Conservation (phyloP, 2,329 filamentous ascomycete genomes). For the Clathrospora elynae region DNA sequence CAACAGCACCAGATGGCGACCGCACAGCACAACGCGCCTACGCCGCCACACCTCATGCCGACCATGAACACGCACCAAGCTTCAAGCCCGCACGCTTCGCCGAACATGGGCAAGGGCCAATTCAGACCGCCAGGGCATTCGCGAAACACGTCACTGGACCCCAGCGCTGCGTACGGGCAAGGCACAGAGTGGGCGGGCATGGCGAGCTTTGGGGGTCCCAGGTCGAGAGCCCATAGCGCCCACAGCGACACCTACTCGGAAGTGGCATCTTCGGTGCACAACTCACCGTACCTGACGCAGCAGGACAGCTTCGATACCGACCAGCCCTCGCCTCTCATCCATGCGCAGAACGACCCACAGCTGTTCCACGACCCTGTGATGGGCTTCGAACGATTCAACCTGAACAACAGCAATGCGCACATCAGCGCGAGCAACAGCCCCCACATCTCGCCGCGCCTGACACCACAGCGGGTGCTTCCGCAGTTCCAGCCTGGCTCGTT, state of each 20-base stretch:
- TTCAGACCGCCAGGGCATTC: conserved; percentile 63
- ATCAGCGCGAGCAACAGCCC: conserved; percentile 72
- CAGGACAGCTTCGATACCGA: conserved; percentile 80
- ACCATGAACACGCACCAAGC: conserved; percentile 59
- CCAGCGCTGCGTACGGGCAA: conserved; percentile 63
- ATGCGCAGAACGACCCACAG: conserved; percentile 69
- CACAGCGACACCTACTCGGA: conserved; percentile 89
- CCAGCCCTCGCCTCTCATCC: conserved; percentile 79
- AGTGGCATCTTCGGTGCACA: conserved; percentile 75
- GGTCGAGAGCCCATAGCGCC: conserved; percentile 64
- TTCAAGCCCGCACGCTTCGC: conserved; percentile 59
- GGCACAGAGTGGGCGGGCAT: conserved; percentile 65
- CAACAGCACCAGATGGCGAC: conserved; percentile 57
- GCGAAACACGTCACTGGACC: conserved; percentile 65
- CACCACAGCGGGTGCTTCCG: conserved; percentile 66
- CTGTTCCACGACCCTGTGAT: conserved; percentile 76
- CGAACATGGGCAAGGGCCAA: conserved; percentile 57
- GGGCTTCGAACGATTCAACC: conserved; percentile 77
- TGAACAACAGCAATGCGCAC: conserved; percentile 55
- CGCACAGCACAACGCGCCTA: conserved; percentile 57
- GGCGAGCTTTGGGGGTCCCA: conserved; percentile 75
- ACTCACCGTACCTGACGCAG: conserved; percentile 79
- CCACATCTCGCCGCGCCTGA: conserved; percentile 68
- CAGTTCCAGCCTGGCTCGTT: conserved; percentile 55
- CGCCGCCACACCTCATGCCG: conserved; percentile 63